Evolutionary conservation across 257 asterid species (phyloP).

Genomic region (Nicotiana tomentosiformis): DNA sequence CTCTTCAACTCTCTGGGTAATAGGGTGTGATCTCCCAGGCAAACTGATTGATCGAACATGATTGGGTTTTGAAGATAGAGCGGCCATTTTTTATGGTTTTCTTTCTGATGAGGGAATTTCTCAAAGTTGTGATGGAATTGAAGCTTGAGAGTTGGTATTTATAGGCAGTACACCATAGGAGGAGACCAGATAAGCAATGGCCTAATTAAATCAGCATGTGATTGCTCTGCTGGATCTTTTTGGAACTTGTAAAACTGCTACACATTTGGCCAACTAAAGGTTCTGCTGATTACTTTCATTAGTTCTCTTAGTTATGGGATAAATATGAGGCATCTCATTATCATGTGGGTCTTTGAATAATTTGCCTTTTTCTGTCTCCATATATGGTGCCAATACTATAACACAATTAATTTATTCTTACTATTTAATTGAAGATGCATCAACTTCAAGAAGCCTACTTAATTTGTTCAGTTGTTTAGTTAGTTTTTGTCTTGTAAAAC

Average conservation of each 20-base stretch:
- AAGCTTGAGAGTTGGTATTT: not conserved
- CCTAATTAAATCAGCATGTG: constrained; percentile 11
- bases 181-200: not conserved
- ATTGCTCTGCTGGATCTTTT: not conserved
- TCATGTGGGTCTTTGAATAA: not conserved
- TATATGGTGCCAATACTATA: not conserved
- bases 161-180: not conserved
- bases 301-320: constrained; percentile 5
- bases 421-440: constrained; percentile 3
- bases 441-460: not conserved
- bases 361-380: not conserved
- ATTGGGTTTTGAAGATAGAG: not conserved
- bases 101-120: not conserved
- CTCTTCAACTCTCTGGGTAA: constrained; percentile 1
- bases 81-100: not conserved
- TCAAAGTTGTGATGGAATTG: not conserved
- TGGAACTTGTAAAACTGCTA: constrained; percentile 1
- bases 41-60: constrained; percentile 6
- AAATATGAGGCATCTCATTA: not conserved
- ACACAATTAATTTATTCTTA: not conserved
- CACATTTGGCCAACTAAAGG: constrained; percentile 1
- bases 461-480: not conserved
- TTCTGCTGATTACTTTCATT: not conserved
- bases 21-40: constrained; percentile 14
- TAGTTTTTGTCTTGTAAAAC: not conserved